Conservation (phyloP, 106 monocot species). For the Chionographis japonica region DNA sequence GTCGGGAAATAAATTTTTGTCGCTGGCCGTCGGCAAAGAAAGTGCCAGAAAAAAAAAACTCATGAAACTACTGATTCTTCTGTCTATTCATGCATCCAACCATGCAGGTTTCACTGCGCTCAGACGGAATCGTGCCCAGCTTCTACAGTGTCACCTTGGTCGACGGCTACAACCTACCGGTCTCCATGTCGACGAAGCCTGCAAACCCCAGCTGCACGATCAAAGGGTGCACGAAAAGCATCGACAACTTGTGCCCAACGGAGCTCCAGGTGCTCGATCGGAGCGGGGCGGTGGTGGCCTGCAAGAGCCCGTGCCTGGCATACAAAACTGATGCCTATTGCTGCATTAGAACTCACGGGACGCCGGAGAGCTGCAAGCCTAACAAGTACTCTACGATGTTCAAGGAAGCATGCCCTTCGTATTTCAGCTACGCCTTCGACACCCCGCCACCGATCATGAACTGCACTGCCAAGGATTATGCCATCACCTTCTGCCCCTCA, state of each 20-base stretch:
- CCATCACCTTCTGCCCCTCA: conserved; percentile 61
- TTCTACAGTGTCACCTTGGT: conserved; percentile 75
- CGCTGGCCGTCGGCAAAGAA: no score
- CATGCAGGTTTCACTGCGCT: conserved; percentile 34
- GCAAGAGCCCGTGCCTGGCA: conserved; percentile 81
- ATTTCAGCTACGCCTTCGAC: conserved; percentile 65
- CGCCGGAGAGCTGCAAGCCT: conserved; percentile 42
- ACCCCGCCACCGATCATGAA: conserved; percentile 25
- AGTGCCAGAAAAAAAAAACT: no score
- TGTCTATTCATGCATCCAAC: no score
- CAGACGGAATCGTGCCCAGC: conserved; percentile 34
- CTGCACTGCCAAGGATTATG: conserved; percentile 34
- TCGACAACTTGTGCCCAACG: conserved; percentile 40
- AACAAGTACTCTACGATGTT: conserved; percentile 61
- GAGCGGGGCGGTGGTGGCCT: conserved; percentile 33
- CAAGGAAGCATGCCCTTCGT: conserved; percentile 70
- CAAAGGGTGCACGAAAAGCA: conserved; percentile 40
- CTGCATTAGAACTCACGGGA: conserved; percentile 46
- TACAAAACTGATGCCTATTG: conserved; percentile 56
- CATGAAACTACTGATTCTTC: no score
- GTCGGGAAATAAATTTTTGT: no score
- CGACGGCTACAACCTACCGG: conserved; percentile 68
- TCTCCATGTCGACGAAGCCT: conserved; percentile 39
- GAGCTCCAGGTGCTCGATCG: conserved; percentile 46
- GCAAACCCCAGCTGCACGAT: conserved; percentile 31